Base-by-base conservation (phyloP, 495 filamentous ascomycete species). In the Barbatosphaeria neglecta region DNA sequence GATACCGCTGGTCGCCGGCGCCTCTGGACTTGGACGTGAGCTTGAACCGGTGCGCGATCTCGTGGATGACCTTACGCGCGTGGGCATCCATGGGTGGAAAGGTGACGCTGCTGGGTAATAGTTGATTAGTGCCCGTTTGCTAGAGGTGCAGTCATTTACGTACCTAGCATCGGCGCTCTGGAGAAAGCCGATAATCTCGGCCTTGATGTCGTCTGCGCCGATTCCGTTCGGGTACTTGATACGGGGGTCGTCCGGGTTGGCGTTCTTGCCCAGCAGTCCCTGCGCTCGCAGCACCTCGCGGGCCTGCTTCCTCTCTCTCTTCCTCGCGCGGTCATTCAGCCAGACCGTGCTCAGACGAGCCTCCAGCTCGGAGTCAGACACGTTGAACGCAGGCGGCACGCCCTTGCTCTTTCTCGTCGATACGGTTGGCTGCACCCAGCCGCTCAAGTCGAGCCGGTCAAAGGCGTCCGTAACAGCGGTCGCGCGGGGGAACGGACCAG, bases 21-120 rank as follows among this genome's bases (percentile, higher is more conserved):
- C 92, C 92, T 10, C 71, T 69, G 1, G 90, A 95, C 54, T 90
- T 83, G 2, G 88, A 94, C 50, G 86, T 93, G 45, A 97, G 65
- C 11, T 74, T 74, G 52, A 95, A 73, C 15, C 69, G 65, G 52
- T 72, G 72, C 4, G 86, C 86, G 25, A 94, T 53, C 25, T 83
- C 71, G 57, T 98, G 92, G 11, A 95, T 72, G 10, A 75, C 59
- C 56, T 83, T 88, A 45, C 92, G 85, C 25, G 78, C 74, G 2
- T 73, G 61, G 51, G 85, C 88, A 22, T 82, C 78, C 78, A 98
- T 90, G 2, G 90, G 87, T 5, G 92, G 89, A 10, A 98, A 67
- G 17, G 82, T 63, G 11, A 90, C 70, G 43, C 88, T 95, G 51
- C 7, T 20, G 2, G 10, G 37, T 38, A 19, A 63, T 55, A 50